These are phyloP conservation scores for Sporopachydermia lactativora DNA, from an alignment of 805 yeast genomes.

Conservation along the genomic window DNA sequence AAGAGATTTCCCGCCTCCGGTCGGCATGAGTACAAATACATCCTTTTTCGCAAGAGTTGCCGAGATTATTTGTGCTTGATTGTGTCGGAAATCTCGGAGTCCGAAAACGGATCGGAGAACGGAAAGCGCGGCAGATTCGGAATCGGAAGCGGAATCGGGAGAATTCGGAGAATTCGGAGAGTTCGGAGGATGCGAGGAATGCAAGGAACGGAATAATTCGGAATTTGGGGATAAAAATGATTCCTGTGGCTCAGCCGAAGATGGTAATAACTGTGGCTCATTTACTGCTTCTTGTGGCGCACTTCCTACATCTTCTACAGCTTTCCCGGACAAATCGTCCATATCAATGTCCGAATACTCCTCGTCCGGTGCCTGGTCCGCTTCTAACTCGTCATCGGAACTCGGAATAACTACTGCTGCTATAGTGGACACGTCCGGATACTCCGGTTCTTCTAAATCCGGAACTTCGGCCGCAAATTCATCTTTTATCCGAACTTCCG, in stretches of 20 bases:
- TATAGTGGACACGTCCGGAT: slow-evolving; percentile 10
- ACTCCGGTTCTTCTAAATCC: slow-evolving; percentile 6
- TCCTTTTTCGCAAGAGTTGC: slow-evolving; percentile 69
- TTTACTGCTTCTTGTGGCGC: too few relatives aligned
- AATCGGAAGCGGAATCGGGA: slow-evolving; percentile 16
- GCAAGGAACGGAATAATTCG: too few relatives aligned
- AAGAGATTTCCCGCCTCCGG: slow-evolving; percentile 95
- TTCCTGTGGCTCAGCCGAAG: too few relatives aligned
- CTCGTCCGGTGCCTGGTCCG: neutral
- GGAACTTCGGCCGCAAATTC: neutral
- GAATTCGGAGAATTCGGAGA: neutral
- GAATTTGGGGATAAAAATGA: too few relatives aligned
- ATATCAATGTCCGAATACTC: neutral
- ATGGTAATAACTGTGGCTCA: neutral
- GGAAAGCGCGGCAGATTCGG: slow-evolving; percentile 56
- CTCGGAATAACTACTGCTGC: neutral
- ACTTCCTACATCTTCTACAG: too few relatives aligned
- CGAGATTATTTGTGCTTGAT: slow-evolving; percentile 78
- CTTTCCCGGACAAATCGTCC: too few relatives aligned
- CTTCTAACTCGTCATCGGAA: slow-evolving; percentile 1
- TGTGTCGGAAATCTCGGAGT: slow-evolving; percentile 53
- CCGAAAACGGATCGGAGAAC: slow-evolving; percentile 48
- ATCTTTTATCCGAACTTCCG: neutral
- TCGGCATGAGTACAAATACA: slow-evolving; percentile 93
- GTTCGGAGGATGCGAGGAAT: neutral